phyloP scores from a whole-genome alignment of 352 stramenopile species.

The Phytophthora pinifolia region DNA sequence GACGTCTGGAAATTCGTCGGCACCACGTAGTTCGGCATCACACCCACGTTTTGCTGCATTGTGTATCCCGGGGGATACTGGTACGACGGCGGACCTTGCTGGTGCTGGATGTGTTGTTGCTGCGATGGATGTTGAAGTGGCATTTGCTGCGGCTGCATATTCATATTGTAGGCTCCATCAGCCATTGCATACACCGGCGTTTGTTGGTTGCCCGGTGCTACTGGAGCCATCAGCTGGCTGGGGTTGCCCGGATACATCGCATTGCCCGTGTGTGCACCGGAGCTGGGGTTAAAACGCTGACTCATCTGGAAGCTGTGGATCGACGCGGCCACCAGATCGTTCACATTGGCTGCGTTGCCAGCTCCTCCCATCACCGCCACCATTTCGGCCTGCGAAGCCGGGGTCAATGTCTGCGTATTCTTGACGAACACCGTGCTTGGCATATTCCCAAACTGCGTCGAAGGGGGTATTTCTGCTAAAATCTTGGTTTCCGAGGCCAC shows the following conservation, averaged over 20 bases:
- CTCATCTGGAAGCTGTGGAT: conserved; percentile 81
- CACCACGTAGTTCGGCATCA: conserved; percentile 57
- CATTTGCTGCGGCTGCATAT: conserved; percentile 30
- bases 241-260: conserved; percentile 29
- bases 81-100: conserved; percentile 31
- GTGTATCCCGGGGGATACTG: conserved; percentile 41
- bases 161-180: conserved; percentile 47
- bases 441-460: conserved; percentile 22
- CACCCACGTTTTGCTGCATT: conserved; percentile 43
- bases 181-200: conserved; percentile 44
- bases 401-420: conserved; percentile 18
- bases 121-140: conserved; percentile 17
- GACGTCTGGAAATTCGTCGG: conserved; percentile 38
- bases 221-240: conserved; percentile 24
- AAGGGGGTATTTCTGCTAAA: conserved; percentile 1
- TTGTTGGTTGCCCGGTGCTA: conserved; percentile 24
- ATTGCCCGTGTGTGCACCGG: conserved; percentile 22
- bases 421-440: conserved; percentile 30
- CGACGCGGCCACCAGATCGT: conserved; percentile 64
- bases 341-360: conserved; percentile 53
- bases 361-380: conserved; percentile 15
- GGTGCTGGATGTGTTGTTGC: conserved; percentile 26
- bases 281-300: conserved; percentile 52
- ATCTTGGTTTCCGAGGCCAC: conserved; percentile 21
- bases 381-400: conserved; percentile 26